Percentiles rank a stretch among this genome's conserved stretches.
These are phyloP conservation scores for Adansonia grandidieri DNA, from an alignment of 441 rosid genomes.

Conservation along the genomic window DNA sequence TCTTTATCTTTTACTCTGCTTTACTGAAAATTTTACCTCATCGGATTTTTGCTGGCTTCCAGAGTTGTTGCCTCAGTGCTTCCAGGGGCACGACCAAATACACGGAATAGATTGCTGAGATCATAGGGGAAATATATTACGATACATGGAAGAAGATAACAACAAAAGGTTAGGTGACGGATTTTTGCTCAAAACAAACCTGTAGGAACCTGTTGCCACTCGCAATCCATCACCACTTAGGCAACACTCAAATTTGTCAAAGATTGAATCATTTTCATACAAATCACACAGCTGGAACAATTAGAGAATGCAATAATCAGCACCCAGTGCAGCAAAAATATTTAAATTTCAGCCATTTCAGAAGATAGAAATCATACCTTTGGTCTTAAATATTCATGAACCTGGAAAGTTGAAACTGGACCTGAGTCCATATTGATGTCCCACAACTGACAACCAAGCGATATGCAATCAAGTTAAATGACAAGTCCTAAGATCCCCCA, in stretches of 20 bases:
- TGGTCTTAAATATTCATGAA: constrained; percentile 81
- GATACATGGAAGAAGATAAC: constrained; percentile 15
- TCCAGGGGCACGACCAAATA: constrained; percentile 64
- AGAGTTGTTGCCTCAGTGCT: constrained; percentile 67
- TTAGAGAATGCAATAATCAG: constrained; percentile 6
- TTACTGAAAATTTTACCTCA: constrained; percentile 47
- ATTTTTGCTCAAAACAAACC: constrained; percentile 40
- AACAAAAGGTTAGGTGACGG: background rate
- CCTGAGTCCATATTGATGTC: constrained; percentile 88
- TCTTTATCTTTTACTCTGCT: constrained; percentile 1
- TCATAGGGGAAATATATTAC: constrained; percentile 21
- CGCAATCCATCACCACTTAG: constrained; percentile 71
- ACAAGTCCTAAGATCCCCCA: background rate
- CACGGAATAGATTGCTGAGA: constrained; percentile 72
- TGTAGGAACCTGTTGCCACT: constrained; percentile 83
- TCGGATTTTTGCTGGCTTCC: constrained; percentile 83
- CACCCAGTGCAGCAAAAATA: background rate
- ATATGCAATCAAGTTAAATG: constrained; percentile 15
- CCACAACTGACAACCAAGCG: constrained; percentile 56
- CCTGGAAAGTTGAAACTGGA: constrained; percentile 78
- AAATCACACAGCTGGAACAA: constrained; percentile 64
- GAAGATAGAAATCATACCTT: constrained; percentile 47
- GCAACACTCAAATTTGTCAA: constrained; percentile 84
- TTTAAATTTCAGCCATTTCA: background rate
- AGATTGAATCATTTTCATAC: constrained; percentile 80